Conservation (phyloP, 2,329 filamentous ascomycete species). For the Verticillium isaacii region DNA sequence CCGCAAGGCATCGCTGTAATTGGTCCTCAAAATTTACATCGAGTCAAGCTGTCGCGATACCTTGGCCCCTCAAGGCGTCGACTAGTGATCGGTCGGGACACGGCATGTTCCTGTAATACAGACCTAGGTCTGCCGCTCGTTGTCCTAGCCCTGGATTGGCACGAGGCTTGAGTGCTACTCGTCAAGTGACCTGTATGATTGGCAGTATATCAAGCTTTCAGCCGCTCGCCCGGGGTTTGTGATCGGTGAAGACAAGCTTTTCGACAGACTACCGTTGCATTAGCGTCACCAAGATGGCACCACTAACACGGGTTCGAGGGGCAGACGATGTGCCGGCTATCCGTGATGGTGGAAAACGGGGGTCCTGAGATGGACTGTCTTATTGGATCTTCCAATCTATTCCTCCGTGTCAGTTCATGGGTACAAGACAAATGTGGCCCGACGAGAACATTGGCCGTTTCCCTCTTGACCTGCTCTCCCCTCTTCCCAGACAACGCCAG, state of each 20-base stretch:
- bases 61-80: not conserved
- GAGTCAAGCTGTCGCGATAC: not conserved
- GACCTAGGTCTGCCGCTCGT: not conserved
- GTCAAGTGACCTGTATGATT: not conserved
- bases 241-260: slow-evolving; percentile 2
- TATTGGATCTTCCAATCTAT: not conserved
- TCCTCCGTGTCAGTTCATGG: not conserved
- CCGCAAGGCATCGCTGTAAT: not conserved
- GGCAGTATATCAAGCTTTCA: not conserved
- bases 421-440: not conserved
- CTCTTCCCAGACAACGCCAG: not conserved
- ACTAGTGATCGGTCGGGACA: not conserved
- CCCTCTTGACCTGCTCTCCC: not conserved
- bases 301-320: not conserved
- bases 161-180: not conserved
- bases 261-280: not conserved
- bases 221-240: not conserved
- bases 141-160: not conserved
- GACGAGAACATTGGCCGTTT: not conserved
- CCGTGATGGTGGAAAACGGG: not conserved
- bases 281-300: not conserved
- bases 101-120: not conserved
- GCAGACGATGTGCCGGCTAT: not conserved
- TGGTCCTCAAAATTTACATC: not conserved
- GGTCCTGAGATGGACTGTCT: not conserved